These are phyloP conservation scores for Oryza officinalis DNA, from an alignment of 176 grass and related monocot species.

Conservation along the genomic window DNA sequence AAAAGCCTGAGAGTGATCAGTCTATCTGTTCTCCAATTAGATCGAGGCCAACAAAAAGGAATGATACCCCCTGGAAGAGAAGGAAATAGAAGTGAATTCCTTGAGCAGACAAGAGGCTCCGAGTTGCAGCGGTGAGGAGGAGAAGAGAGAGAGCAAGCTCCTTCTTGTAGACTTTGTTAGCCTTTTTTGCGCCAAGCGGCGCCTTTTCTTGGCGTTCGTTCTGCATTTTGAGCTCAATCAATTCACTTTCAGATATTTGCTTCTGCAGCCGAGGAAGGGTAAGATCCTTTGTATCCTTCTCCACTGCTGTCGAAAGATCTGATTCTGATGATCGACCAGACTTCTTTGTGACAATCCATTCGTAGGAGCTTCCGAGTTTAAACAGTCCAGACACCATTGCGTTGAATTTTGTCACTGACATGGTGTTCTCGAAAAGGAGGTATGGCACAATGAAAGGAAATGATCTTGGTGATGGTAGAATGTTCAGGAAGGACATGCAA, in stretches of 20 bases:
- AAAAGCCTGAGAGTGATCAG: constrained; percentile 9
- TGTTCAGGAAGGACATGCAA: constrained; percentile 73
- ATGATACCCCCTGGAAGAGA: constrained; percentile 76
- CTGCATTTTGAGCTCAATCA: constrained; percentile 40
- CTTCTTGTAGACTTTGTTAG: constrained; percentile 85
- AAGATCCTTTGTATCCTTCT: constrained; percentile 32
- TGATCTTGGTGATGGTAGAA: constrained; percentile 69
- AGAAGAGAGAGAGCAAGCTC: constrained; percentile 75
- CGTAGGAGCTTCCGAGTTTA: constrained; percentile 74
- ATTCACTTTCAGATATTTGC: constrained; percentile 46
- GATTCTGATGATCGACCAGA: constrained; percentile 73
- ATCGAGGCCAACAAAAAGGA: constrained; percentile 78
- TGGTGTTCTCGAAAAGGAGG: constrained; percentile 85
- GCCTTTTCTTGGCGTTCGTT: constrained; percentile 37
- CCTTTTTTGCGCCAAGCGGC: constrained; percentile 24
- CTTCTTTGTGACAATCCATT: constrained; percentile 87
- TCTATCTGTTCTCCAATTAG: constrained; percentile 82
- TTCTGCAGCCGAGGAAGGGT: constrained; percentile 55
- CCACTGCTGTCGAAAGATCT: constrained; percentile 35
- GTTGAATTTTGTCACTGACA: constrained; percentile 90
- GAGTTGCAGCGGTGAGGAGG: constrained; percentile 60
- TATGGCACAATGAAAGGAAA: constrained; percentile 89
- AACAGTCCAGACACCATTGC: constrained; percentile 83
- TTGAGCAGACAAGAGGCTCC: constrained; percentile 76
- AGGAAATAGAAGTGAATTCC: constrained; percentile 93